Base-by-base conservation (phyloP, 2,329 filamentous ascomycete species). In the Macrophomina phaseolina region DNA sequence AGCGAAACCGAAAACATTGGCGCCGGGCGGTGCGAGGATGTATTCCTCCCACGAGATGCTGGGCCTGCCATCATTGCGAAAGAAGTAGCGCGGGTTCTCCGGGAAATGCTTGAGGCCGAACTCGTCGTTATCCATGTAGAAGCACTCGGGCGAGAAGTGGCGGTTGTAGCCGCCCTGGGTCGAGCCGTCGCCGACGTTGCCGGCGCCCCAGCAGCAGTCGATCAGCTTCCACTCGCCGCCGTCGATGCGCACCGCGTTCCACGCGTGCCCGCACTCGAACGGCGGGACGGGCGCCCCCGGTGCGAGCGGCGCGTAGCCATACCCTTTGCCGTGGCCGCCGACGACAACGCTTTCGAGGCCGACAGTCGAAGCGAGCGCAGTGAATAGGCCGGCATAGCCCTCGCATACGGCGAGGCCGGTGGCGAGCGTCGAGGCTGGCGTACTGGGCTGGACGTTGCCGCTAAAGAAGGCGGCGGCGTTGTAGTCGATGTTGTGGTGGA, bases 151-250 rank as follows among this genome's bases (percentile, higher is more conserved):
- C 1, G 82, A 85, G 77, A 97, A 97, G 3, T 82, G 76, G 71
- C 90, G 86, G 51, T 85, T 85, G 79, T 93, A 97, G 74, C 77
- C 68, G 1, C 81, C 82, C 51, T 83, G 79, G 8, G 23, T 23
- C 23, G 23, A 23, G 23, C 23, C 23, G 23, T 23, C 23, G 23
- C 23, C 23, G 23, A 97, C 79, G 69, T 87, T 83, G 1, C 94
- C 94, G 0, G 94, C 92, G 46, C 95, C 95, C 95, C 95, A 99
- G 76, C 94, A 98, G 0, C 91, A 80, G 74, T 99, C 95, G 58
- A 98, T 81, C 1, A 98, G 85, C 79, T 97, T 97, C 94, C 94
- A 98, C 70, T 89, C 87, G 2, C 92, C 92, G 32, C 89, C 87
- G 72, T 98, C 94, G 67, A 98, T 93, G 62, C 88, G 86, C 6